Base-by-base conservation (phyloP, 805 yeast species). In the Clavispora vitiphila region DNA sequence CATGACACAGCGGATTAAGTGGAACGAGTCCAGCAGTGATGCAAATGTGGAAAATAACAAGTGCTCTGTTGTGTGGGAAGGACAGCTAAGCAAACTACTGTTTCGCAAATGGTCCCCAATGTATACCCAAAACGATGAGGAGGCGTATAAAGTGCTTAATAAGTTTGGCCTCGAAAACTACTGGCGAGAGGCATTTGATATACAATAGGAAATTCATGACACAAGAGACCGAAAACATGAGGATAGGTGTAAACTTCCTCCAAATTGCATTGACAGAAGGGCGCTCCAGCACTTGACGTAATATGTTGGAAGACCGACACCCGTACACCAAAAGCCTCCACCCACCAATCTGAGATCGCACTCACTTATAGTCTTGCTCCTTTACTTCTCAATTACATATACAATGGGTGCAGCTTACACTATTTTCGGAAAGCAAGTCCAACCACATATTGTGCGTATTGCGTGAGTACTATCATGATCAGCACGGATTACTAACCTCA, bases 41-140 rank as follows among this genome's bases (percentile, higher is more conserved):
- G 15, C 6, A 3, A 77, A 78, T 47, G 56, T 77, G 36, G 46
- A 61, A 0, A 48, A 48, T 0, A 82, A 81, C 50, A 55, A 56
- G 39, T 75, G 84, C 43, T 51, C 54, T 2, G 48, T 81, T 15
- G 46, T 83, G 2, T 87, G 96, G 95, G 82, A 77, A 45, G 96
- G 96, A 1, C 76, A 75, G 48, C 45, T 85, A 30, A 58, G 61
- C 27, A 71, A 69, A 1, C 56, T 74, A 10, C 71, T 71, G 40
- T 88, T 87, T 58, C 71, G 71, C 35, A 76, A 74, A 50, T 90
- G 95, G 95, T 77, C 86, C 2, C 68, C 78, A 35, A 78, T 78
- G 61, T 64, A 72, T 36, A 74, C 83, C 8, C 59, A 65, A 8
- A 58, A 69, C 37, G 80, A 76, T 36, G 76, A 69, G 1, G 80